Percentiles rank a stretch among this genome's conserved stretches.
phyloP scores from a whole-genome alignment of 1,284 basidiomycete species.

The Sanghuangporus weigelae region DNA sequence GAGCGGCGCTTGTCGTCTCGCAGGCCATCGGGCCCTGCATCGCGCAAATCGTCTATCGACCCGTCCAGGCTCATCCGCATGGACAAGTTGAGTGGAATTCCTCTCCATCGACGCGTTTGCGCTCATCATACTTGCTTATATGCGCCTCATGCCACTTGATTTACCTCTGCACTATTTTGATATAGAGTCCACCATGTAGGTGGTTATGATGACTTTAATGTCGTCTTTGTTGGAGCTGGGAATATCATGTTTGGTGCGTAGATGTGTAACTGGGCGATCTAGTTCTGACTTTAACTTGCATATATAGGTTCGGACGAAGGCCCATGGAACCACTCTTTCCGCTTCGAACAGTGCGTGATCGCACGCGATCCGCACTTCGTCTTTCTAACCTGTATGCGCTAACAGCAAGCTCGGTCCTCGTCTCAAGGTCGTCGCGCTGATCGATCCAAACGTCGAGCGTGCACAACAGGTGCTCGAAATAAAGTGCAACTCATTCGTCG shows the following conservation, averaged over 20 bases:
- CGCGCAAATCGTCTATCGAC: conserved; percentile 68
- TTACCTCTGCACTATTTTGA: background rate
- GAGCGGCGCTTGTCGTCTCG: conserved; percentile 30
- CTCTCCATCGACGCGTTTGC: background rate
- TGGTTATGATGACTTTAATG: conserved; percentile 74
- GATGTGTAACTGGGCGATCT: conserved; percentile 2
- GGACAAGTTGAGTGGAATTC: conserved; percentile 55
- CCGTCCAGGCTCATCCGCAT: conserved; percentile 69
- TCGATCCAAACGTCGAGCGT: conserved; percentile 86
- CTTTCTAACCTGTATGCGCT: conserved; percentile 19
- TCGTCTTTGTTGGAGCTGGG: conserved; percentile 88
- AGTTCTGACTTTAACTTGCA: background rate
- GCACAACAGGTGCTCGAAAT: conserved; percentile 78
- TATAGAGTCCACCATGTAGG: conserved; percentile 33
- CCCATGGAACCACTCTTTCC: conserved; percentile 94
- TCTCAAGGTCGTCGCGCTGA: conserved; percentile 91
- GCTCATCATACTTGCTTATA: conserved; percentile 11
- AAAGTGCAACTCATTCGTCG: conserved; percentile 93
- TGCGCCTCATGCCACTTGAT: conserved; percentile 5
- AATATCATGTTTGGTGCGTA: conserved; percentile 88
- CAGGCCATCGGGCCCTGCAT: conserved; percentile 34
- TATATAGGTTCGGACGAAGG: conserved; percentile 72
- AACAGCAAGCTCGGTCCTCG: conserved; percentile 90
- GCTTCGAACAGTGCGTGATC: conserved; percentile 77
- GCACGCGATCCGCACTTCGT: background rate